These are phyloP conservation scores for Ophiostoma ulmi DNA, from an alignment of 2,329 filamentous ascomycete species.

Conservation along the genomic window DNA sequence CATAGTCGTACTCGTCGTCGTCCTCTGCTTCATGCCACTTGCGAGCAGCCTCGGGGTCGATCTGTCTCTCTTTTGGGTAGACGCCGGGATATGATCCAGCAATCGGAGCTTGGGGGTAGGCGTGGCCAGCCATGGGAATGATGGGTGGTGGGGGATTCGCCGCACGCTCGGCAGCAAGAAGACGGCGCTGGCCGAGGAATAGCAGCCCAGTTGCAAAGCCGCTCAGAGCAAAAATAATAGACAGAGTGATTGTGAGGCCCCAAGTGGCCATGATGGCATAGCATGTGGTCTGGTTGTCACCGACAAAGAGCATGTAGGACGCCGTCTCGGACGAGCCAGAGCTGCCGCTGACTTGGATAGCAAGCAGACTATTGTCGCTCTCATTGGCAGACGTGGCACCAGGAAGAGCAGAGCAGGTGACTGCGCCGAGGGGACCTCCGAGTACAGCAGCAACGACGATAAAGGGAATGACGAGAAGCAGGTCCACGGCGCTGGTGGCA, in stretches of 20 bases:
- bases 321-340: conserved; percentile 25
- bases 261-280: conserved; percentile 81
- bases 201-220: conserved; percentile 54
- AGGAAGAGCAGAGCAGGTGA: conserved; percentile 60
- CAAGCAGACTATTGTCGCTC: conserved; percentile 43
- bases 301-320: conserved; percentile 47
- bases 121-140: conserved; percentile 1
- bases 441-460: conserved; percentile 72
- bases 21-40: conserved; percentile 18
- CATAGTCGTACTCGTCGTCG: conserved; percentile 14
- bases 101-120: not conserved
- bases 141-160: not conserved
- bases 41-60: not conserved
- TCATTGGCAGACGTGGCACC: conserved; percentile 38
- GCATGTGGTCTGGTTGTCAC: conserved; percentile 59
- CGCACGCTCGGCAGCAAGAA: not conserved
- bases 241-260: conserved; percentile 77
- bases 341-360: conserved; percentile 34
- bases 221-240: conserved; percentile 63
- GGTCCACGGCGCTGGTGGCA: conserved; percentile 61
- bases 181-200: conserved; percentile 52
- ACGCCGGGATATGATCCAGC: not conserved
- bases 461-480: conserved; percentile 66
- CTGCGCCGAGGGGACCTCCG: conserved; percentile 72
- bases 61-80: not conserved